Evolutionary conservation across 495 filamentous ascomycete genomes (phyloP).

Genomic region (Neurospora hispaniola): DNA sequence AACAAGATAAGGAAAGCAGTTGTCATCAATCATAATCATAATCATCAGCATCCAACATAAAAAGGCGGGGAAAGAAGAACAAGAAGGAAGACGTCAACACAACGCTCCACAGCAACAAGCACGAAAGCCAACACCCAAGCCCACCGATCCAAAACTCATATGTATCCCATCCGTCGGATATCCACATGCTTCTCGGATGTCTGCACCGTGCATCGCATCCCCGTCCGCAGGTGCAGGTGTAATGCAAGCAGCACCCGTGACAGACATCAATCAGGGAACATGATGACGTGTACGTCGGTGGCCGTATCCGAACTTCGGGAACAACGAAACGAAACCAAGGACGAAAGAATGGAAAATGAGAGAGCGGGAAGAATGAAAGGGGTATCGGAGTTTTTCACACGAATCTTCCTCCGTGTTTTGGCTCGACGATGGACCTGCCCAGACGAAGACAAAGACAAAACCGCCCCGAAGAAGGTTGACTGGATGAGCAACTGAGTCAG

Average conservation of each 20-base stretch:
- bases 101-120: neutral
- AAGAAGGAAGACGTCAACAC: neutral
- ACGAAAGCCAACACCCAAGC: neutral
- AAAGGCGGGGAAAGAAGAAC: neutral
- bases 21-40: neutral
- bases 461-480: neutral
- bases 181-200: neutral
- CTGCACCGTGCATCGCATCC: neutral
- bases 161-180: neutral
- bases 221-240: neutral
- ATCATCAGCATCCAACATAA: neutral
- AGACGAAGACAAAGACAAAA: neutral
- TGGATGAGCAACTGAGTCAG: neutral
- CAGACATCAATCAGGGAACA: neutral
- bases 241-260: neutral
- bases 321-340: neutral
- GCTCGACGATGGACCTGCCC: neutral
- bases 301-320: neutral
- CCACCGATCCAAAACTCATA: neutral
- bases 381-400: neutral
- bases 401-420: neutral
- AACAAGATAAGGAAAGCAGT: neutral
- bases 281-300: neutral
- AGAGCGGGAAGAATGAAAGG: neutral
- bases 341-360: neutral